Conservation (phyloP, 192 early-diverging fungal species). For the Coemansia sp. region DNA sequence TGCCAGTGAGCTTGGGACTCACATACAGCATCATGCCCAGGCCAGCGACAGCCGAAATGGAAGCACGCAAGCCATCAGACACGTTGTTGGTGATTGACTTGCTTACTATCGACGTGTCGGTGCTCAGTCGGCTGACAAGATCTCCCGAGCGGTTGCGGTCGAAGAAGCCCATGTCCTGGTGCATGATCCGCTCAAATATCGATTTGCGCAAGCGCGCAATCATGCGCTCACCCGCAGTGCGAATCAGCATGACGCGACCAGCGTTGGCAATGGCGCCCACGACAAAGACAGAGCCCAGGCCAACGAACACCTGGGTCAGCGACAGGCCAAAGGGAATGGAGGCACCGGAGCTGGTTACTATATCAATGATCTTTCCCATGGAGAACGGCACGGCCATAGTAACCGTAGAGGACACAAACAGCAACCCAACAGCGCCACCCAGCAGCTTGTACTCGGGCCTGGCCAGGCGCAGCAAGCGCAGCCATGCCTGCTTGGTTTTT, state of each 20-base stretch:
- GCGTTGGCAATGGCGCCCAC: slow-evolving; percentile 59
- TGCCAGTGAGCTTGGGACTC: slow-evolving; percentile 63
- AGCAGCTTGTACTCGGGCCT: slow-evolving; percentile 46
- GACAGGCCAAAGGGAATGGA: slow-evolving; percentile 53
- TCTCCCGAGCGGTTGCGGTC: slow-evolving; percentile 67
- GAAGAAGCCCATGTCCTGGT: slow-evolving; percentile 64
- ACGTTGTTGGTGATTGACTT: slow-evolving; percentile 73
- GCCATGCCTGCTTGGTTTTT: slow-evolving; percentile 37
- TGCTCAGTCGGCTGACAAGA: slow-evolving; percentile 73
- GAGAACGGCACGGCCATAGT: slow-evolving; percentile 67
- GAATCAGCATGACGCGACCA: slow-evolving; percentile 59
- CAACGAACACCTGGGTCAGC: slow-evolving; percentile 55
- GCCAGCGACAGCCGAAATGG: slow-evolving; percentile 60
- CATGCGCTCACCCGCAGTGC: slow-evolving; percentile 60
- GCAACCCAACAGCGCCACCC: slow-evolving; percentile 56
- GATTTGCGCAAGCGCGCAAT: slow-evolving; percentile 53
- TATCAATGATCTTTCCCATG: slow-evolving; percentile 68
- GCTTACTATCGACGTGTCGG: slow-evolving; percentile 73
- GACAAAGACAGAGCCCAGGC: slow-evolving; percentile 54
- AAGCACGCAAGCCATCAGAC: slow-evolving; percentile 66
- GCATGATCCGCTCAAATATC: slow-evolving; percentile 57
- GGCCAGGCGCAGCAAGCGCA: slow-evolving; percentile 49
- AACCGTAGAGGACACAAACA: slow-evolving; percentile 60
- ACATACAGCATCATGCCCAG: slow-evolving; percentile 68
- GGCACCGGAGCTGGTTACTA: slow-evolving; percentile 55